Conservation (phyloP, 1,139 yeast genomes). For the Tardiomyces blankii region DNA sequence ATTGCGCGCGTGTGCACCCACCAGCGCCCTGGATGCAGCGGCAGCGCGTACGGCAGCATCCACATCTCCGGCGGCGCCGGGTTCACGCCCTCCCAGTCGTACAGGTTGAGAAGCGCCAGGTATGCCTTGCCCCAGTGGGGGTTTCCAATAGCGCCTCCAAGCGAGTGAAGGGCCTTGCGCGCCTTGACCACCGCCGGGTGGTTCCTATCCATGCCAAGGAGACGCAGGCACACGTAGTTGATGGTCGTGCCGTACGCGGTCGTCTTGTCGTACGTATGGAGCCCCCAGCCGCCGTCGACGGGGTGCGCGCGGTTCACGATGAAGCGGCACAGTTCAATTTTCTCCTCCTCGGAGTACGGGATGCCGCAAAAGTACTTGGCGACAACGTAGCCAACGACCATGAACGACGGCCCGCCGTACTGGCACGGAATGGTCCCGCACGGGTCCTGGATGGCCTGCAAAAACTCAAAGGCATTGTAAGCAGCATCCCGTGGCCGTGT, state of each 20-base stretch:
- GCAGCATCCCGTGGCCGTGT: conserved; percentile 51
- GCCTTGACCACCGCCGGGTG: conserved; percentile 82
- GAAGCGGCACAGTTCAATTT: conserved; percentile 67
- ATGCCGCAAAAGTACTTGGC: conserved; percentile 61
- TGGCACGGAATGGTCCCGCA: conserved; percentile 82
- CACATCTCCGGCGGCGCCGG: conserved; percentile 98
- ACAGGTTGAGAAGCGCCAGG: conserved; percentile 68
- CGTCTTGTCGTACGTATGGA: conserved; percentile 82
- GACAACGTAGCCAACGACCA: conserved; percentile 81
- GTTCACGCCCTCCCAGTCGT: conserved; percentile 93
- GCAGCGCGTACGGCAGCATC: conserved; percentile 70
- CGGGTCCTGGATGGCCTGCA: conserved; percentile 57
- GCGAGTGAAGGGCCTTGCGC: conserved; percentile 48
- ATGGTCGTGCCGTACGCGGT: conserved; percentile 92
- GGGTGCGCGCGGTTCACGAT: conserved; percentile 87
- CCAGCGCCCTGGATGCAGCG: conserved; percentile 94
- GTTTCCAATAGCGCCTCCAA: conserved; percentile 83
- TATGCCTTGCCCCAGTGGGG: conserved; percentile 99
- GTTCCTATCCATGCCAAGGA: conserved; percentile 60
- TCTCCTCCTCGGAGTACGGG: conserved; percentile 55
- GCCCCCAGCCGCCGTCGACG: conserved; percentile 99
- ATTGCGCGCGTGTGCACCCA: conserved; percentile 98
- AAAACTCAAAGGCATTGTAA: conserved; percentile 63
- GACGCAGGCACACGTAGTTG: conserved; percentile 67
- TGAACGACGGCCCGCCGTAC: conserved; percentile 96